phyloP scores from a whole-genome alignment of 75 land plant genomes.

The Adiantum capillusveneris region DNA sequence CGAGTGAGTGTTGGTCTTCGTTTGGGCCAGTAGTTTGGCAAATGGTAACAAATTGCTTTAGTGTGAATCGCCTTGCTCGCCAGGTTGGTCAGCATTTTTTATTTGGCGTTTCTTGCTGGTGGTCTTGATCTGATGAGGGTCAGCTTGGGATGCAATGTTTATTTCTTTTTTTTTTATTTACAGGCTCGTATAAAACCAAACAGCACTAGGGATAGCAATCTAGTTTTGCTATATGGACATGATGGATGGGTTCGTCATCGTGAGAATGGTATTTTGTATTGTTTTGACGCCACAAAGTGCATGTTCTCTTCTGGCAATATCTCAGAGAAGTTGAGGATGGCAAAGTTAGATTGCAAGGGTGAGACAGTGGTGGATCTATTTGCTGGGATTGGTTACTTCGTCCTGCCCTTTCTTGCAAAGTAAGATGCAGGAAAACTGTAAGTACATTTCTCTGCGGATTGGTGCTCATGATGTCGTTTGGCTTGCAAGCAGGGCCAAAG shows the following conservation, averaged over 20 bases:
- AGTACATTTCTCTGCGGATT: too few relatives aligned
- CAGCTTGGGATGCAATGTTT: too few relatives aligned
- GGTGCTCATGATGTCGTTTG: neutral
- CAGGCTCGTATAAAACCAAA: slow-evolving; percentile 73
- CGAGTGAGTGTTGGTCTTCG: slow-evolving; percentile 51
- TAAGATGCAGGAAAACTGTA: slow-evolving; percentile 23
- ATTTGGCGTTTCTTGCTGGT: neutral
- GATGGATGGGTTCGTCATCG: slow-evolving; percentile 84
- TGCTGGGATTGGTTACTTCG: slow-evolving; percentile 94
- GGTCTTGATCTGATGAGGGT: neutral
- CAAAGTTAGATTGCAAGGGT: slow-evolving; percentile 42
- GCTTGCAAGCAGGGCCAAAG: slow-evolving; percentile 45
- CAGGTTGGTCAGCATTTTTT: slow-evolving; percentile 48
- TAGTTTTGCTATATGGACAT: slow-evolving; percentile 70
- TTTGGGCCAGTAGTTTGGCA: slow-evolving; percentile 57
- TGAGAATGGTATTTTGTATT: slow-evolving; percentile 85
- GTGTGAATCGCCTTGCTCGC: slow-evolving; percentile 65
- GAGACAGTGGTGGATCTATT: slow-evolving; percentile 82
- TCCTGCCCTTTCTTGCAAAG: slow-evolving; percentile 78
- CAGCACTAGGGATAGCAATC: slow-evolving; percentile 75
- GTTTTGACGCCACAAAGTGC: slow-evolving; percentile 91
- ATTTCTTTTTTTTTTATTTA: neutral
- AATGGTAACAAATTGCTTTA: slow-evolving; percentile 50
- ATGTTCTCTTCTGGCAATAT: slow-evolving; percentile 97
- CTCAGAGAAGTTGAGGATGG: slow-evolving; percentile 84